Evolutionary conservation across 805 yeast species (phyloP), one percentile per base, ranked within the genome.

Genomic region (Wickerhamia fluorescens): DNA sequence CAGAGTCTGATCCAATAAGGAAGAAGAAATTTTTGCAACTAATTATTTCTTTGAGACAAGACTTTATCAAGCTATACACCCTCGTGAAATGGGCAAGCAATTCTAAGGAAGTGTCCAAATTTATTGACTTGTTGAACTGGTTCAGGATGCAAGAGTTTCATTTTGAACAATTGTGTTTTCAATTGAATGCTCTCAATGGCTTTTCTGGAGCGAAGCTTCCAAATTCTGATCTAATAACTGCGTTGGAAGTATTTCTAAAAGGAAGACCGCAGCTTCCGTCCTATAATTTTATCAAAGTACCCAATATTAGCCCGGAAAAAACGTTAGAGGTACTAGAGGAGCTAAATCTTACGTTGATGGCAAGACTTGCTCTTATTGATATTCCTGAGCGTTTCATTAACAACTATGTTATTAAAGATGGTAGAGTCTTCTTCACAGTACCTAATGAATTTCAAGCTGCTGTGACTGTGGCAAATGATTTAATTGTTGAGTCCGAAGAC

Each of bases 181-280:
- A 81, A 8, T 60, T 87, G 22, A 82, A 78, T 37, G 66, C 67
- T n/a, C 60, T 82, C 14, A 83, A 78, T 38, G 72, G 75, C 29
- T 73, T 79, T n/a, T 72, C 86, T 1, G 83, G 87, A 16, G 97
- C 98, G 0, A 88, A 94, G 46, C 58, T 89, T 30, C 95, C 96
- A 4, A 85, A 86, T 51, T 92, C 95, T 0, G 99, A 92, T 54
- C 53, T 92, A 13, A 69, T 77, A 14, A 88, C 97, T 0, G 85
- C 95, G 1, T 59, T 89, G 41, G 94, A 89, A 48, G 95, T 92
- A 1, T 62, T 88, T 31, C 72, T 76, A 23, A 65, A 72, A 22
- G 94, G 95, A 3, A 62, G 80, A 37, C 95, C 96, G 1, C 75
- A 72, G 21, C 63, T 83, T 22, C 78, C 86, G 3, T 65, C 80